A percentile compares a stretch with the other conserved stretches of the same genome.
Evolutionary conservation across 169 alveolate species (phyloP).

Genomic region (Eimeria brunetti): DNA sequence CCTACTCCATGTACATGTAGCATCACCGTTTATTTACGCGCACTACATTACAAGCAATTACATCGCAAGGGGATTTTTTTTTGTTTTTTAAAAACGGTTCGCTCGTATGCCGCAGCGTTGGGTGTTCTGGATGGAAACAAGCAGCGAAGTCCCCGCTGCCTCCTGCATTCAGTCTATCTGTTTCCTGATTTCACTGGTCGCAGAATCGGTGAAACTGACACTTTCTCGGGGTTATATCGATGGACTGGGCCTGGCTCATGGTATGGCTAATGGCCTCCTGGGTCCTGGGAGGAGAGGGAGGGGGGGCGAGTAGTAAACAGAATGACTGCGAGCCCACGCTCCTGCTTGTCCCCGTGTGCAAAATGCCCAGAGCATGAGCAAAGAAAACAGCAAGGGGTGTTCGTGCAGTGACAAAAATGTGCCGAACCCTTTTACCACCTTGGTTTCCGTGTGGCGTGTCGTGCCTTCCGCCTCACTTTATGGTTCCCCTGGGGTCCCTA

Average conservation of each 20-base stretch:
- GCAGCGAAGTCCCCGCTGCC: neutral
- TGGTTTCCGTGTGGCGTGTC: neutral
- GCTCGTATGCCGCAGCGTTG: neutral
- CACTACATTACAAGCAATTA: neutral
- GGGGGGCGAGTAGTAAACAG: neutral
- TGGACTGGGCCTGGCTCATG: neutral
- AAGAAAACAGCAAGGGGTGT: neutral
- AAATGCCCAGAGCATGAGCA: neutral
- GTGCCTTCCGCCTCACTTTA: neutral
- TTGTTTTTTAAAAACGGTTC: neutral
- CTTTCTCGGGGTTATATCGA: neutral
- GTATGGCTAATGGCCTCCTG: neutral
- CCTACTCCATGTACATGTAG: neutral
- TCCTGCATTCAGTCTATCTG: neutral
- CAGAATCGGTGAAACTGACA: neutral
- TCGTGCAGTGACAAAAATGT: slow-evolving; percentile 17
- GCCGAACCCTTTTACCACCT: slow-evolving; percentile 10
- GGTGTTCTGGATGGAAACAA: neutral
- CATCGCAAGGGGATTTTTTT: neutral
- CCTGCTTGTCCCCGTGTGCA: neutral
- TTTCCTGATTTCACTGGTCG: neutral
- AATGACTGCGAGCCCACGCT: neutral
- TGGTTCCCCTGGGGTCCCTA: neutral
- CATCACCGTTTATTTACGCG: neutral
- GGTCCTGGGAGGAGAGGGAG: neutral